These are phyloP conservation scores for Nakaseomyces nivariensis DNA, from an alignment of 1,139 yeast genomes.

Conservation along the genomic window DNA sequence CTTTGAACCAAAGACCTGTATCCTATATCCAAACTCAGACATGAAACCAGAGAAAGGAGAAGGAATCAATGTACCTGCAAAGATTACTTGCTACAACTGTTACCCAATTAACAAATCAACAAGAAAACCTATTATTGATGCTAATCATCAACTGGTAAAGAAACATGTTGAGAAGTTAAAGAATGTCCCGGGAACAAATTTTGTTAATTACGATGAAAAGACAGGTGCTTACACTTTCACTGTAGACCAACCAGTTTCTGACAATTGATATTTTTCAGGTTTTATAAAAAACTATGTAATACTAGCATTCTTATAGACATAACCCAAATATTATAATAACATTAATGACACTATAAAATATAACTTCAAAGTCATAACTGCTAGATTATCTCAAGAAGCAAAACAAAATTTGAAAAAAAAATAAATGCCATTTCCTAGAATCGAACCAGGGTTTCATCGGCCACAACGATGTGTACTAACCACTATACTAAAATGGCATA, in stretches of 20 bases:
- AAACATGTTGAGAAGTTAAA: slow-evolving; percentile 63
- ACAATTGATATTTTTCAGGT: background rate
- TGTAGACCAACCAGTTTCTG: slow-evolving; percentile 23
- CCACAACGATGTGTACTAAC: slow-evolving; percentile 37
- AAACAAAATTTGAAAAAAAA: slow-evolving; percentile 2
- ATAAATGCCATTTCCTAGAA: slow-evolving; percentile 19
- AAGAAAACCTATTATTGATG: slow-evolving; percentile 65
- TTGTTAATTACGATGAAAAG: slow-evolving; percentile 65
- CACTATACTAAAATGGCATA: slow-evolving; percentile 33
- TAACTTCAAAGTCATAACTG: too few relatives aligned
- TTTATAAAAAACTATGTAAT: background rate
- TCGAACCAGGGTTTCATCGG: slow-evolving; percentile 22
- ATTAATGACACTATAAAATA: too few relatives aligned
- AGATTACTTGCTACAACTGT: slow-evolving; percentile 64
- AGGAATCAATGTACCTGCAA: slow-evolving; percentile 71
- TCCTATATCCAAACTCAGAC: slow-evolving; percentile 62
- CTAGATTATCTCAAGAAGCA: background rate
- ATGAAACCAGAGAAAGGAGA: slow-evolving; percentile 63
- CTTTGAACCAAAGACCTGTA: slow-evolving; percentile 51
- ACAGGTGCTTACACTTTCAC: slow-evolving; percentile 78
- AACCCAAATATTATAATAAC: too few relatives aligned
- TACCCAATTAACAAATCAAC: slow-evolving; percentile 69
- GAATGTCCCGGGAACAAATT: slow-evolving; percentile 48
- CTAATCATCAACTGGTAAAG: slow-evolving; percentile 59
- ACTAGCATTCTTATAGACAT: background rate